Percentiles rank a stretch among this genome's conserved stretches.
phyloP scores from a whole-genome alignment of 345 rosid species.

The Eutrema japonicum region DNA sequence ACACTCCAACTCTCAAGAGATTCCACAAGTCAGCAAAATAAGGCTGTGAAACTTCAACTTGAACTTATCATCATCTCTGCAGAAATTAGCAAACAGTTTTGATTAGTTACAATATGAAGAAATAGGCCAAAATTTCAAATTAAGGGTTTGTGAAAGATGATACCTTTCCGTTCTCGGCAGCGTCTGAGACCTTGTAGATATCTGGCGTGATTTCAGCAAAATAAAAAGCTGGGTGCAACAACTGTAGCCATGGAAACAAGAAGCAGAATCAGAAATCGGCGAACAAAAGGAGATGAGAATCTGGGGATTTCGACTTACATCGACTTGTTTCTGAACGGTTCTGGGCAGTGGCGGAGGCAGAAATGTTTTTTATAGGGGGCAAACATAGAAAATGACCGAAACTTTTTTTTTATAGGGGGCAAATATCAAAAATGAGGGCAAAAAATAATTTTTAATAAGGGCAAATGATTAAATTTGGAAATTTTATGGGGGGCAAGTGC shows the following conservation, averaged over 20 bases:
- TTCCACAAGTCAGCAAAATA: constrained; percentile 14
- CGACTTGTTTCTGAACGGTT: constrained; percentile 63
- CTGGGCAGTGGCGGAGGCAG: no score
- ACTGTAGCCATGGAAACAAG: constrained; percentile 47
- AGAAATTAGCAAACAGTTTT: background rate
- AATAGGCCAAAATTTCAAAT: constrained; percentile 11
- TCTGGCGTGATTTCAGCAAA: constrained; percentile 64
- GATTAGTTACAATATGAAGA: background rate
- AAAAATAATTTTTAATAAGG: no score
- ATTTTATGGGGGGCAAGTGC: no score
- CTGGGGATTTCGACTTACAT: constrained; percentile 51
- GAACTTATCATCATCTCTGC: constrained; percentile 25
- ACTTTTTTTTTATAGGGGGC: no score
- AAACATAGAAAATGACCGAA: no score
- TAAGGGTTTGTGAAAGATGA: background rate
- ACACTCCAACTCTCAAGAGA: constrained; percentile 1
- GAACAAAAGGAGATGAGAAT: background rate
- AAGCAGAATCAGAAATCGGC: background rate
- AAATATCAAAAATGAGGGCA: no score
- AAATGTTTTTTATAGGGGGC: no score
- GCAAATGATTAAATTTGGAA: no score
- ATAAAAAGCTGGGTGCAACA: constrained; percentile 71
- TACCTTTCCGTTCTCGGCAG: constrained; percentile 61
- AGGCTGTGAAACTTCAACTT: background rate
- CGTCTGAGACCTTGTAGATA: constrained; percentile 68